These are phyloP conservation scores for Ganoderma lingzhi DNA, from an alignment of 1,284 basidiomycete genomes.

Conservation along the genomic window DNA sequence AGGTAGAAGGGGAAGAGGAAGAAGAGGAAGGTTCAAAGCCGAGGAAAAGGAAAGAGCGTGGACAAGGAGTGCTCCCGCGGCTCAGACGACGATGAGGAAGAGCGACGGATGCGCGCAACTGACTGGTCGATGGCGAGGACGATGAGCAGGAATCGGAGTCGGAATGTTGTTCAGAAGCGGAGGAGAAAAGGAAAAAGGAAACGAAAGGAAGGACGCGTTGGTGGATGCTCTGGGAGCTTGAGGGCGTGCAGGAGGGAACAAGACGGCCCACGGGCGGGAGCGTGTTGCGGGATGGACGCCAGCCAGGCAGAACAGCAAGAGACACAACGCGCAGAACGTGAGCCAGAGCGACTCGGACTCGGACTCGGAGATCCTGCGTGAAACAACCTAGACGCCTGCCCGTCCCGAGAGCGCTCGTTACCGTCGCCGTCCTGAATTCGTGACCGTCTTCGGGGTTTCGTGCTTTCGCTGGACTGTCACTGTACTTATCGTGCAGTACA, in stretches of 20 bases:
- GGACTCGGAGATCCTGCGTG: constrained; percentile 16
- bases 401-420: constrained; percentile 18
- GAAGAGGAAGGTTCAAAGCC: neutral
- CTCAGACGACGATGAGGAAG: constrained; percentile 26
- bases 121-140: constrained; percentile 30
- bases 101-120: constrained; percentile 24
- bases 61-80: constrained; percentile 30
- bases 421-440: neutral
- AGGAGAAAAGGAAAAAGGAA: constrained; percentile 32
- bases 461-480: neutral
- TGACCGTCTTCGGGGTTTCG: neutral
- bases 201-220: constrained; percentile 44
- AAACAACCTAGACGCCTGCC: constrained; percentile 25
- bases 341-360: neutral
- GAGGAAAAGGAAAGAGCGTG: constrained; percentile 24
- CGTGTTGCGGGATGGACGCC: constrained; percentile 34
- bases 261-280: constrained; percentile 33
- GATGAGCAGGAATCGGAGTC: constrained; percentile 17
- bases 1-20: constrained; percentile 13
- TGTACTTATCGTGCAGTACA: neutral
- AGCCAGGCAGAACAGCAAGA: constrained; percentile 39
- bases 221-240: constrained; percentile 34
- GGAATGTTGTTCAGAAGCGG: constrained; percentile 24
- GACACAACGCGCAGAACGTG: constrained; percentile 24
- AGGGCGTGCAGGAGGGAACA: constrained; percentile 28